These are phyloP conservation scores for Pyrus pyrifolia DNA, from an alignment of 306 rosid species.

Conservation along the genomic window DNA sequence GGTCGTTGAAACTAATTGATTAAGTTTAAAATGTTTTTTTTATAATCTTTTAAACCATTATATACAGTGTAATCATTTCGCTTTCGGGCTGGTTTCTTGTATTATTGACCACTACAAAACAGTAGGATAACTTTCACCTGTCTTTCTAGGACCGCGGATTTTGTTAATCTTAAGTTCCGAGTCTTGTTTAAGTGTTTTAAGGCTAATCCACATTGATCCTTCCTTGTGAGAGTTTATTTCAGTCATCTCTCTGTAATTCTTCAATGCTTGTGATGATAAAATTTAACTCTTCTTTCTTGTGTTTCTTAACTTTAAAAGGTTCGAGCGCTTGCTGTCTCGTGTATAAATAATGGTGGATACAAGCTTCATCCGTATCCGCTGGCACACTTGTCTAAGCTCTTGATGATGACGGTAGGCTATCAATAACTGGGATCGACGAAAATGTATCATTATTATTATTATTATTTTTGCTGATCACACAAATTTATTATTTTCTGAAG, in stretches of 20 bases:
- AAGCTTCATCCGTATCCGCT: slow-evolving; percentile 86
- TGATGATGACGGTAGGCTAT: slow-evolving; percentile 72
- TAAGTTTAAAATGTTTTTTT: too few species aligned
- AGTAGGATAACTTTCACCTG: not conserved
- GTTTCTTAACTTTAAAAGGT: slow-evolving; percentile 31
- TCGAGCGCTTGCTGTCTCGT: slow-evolving; percentile 67
- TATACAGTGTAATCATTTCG: not conserved
- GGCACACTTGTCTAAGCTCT: slow-evolving; percentile 43
- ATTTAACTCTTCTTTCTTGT: not conserved
- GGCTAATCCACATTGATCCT: not conserved
- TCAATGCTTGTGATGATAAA: not conserved
- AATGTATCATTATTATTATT: not conserved
- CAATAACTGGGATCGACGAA: not conserved
- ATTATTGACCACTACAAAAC: not conserved
- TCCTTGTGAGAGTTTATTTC: too few species aligned
- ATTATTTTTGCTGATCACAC: too few species aligned
- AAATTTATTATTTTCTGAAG: not conserved
- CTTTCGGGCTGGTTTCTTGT: not conserved
- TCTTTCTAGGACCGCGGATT: not conserved
- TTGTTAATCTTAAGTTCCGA: not conserved
- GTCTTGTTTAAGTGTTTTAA: not conserved
- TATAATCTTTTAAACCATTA: not conserved
- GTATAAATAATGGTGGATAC: slow-evolving; percentile 67
- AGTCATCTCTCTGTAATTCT: not conserved
- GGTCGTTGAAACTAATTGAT: too few species aligned